Conservation (phyloP, 1,139 yeast genomes). For the Hemisphaericaspora xylanilytica region DNA sequence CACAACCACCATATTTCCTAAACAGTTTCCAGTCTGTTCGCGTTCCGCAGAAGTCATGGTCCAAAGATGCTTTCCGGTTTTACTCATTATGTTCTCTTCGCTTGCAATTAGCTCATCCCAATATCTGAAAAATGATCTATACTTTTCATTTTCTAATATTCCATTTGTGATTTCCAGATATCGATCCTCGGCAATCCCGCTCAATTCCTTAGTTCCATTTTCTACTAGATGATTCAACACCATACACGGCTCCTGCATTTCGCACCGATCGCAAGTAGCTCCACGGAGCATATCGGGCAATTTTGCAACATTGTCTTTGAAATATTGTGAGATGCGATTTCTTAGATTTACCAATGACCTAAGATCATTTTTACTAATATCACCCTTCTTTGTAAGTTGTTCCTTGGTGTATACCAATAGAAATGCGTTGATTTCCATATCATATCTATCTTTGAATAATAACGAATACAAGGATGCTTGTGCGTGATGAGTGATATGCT, state of each 20-base stretch:
- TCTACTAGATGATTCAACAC: conserved; percentile 60
- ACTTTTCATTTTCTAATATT: conserved; percentile 35
- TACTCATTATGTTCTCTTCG: conserved; percentile 64
- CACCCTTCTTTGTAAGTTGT: conserved; percentile 53
- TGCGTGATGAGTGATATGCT: conserved; percentile 70
- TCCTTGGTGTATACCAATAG: conserved; percentile 73
- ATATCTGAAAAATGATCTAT: conserved; percentile 55
- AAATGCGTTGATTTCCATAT: conserved; percentile 60
- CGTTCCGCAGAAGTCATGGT: conserved; percentile 57
- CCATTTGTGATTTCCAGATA: conserved; percentile 53
- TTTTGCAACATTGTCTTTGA: conserved; percentile 48
- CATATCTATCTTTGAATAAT: conserved; percentile 76
- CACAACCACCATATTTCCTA: conserved; percentile 57
- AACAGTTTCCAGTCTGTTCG: conserved; percentile 37
- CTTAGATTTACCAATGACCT: conserved; percentile 65
- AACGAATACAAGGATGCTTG: conserved; percentile 87
- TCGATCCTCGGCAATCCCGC: conserved; percentile 46
- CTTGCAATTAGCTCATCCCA: conserved; percentile 76
- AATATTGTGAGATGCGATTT: conserved; percentile 61
- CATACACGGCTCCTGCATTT: conserved; percentile 63
- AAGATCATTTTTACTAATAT: conserved; percentile 55
- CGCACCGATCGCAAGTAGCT: conserved; percentile 68
- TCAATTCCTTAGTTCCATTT: conserved; percentile 48
- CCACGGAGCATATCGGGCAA: conserved; percentile 62
- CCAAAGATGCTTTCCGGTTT: conserved; percentile 67